Evolutionary conservation across 2,329 filamentous ascomycete species (phyloP).

Genomic region (Epicoccum sorghinum): DNA sequence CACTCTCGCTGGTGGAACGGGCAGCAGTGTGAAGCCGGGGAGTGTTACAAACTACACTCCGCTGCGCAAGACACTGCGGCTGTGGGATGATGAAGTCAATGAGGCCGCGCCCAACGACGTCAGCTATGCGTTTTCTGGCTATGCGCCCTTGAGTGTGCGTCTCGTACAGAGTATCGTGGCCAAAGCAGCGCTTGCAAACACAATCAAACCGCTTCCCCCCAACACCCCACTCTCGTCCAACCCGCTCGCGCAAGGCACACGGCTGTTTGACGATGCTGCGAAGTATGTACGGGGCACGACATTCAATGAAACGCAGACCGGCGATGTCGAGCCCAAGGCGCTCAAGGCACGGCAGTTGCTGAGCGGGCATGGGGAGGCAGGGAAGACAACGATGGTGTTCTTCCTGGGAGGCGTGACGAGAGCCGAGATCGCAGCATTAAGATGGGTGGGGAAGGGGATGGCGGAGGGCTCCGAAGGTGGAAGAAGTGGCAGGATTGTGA

Average conservation of each 20-base stretch:
- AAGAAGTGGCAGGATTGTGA: conserved; percentile 78
- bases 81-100: conserved; percentile 96
- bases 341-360: conserved; percentile 84
- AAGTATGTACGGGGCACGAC: conserved; percentile 87
- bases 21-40: conserved; percentile 41
- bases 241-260: conserved; percentile 78
- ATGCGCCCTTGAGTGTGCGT: conserved; percentile 88
- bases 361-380: conserved; percentile 62
- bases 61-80: conserved; percentile 80
- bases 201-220: conserved; percentile 54
- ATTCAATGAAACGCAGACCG: conserved; percentile 90
- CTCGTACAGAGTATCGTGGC: conserved; percentile 92
- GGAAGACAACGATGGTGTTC: conserved; percentile 92
- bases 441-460: conserved; percentile 81
- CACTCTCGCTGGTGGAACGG: conserved; percentile 54
- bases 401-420: conserved; percentile 97
- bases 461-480: conserved; percentile 70
- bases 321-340: conserved; percentile 77
- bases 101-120: conserved; percentile 94
- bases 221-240: conserved; percentile 51
- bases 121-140: conserved; percentile 97
- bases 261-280: conserved; percentile 89
- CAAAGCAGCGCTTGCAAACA: conserved; percentile 77
- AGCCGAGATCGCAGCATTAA: conserved; percentile 90
- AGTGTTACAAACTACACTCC: conserved; percentile 83